Percentiles rank a stretch among this genome's conserved stretches.
Evolutionary conservation across 2,329 filamentous ascomycete species (phyloP).

Genomic region (Camillea tinctor): DNA sequence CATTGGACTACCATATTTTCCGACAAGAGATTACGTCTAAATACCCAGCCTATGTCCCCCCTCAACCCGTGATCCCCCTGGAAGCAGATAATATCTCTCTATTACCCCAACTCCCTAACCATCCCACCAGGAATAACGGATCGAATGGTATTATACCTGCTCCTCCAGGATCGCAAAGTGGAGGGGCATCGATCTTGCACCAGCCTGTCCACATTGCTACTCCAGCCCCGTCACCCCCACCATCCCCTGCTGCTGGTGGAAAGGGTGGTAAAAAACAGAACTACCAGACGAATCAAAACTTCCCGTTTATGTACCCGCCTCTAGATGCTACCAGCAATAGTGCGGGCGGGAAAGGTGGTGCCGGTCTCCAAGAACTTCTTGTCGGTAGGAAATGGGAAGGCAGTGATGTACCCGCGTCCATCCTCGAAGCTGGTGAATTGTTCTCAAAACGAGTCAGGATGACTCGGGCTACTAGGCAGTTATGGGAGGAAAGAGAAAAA

Average conservation of each 20-base stretch:
- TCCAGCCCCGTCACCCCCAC: conserved; percentile 90
- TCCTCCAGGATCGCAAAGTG: conserved; percentile 53
- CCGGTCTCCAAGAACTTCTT: conserved; percentile 74
- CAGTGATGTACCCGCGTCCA: conserved; percentile 90
- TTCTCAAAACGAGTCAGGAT: conserved; percentile 90
- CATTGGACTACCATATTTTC: conserved; percentile 93
- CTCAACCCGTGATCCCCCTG: conserved; percentile 76
- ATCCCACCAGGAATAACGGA: conserved; percentile 61
- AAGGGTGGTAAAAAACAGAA: conserved; percentile 99
- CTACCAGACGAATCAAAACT: conserved; percentile 98
- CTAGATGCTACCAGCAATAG: conserved; percentile 85
- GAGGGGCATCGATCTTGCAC: conserved; percentile 79
- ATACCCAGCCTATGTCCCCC: conserved; percentile 94
- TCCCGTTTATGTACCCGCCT: conserved; percentile 95
- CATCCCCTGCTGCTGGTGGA: conserved; percentile 80
- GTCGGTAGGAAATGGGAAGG: conserved; percentile 89
- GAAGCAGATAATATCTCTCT: conserved; percentile 91
- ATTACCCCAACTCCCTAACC: conserved; percentile 78
- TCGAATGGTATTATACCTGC: conserved; percentile 61
- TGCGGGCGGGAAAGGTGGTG: conserved; percentile 82
- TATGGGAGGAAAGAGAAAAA: conserved; percentile 90
- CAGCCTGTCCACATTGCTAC: conserved; percentile 99
- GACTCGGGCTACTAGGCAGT: conserved; percentile 84
- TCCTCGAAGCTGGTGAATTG: conserved; percentile 88
- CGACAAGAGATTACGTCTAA: conserved; percentile 96